These are phyloP conservation scores for Coniochaeta sp. DNA, from an alignment of 2,329 filamentous ascomycete genomes.

Conservation along the genomic window DNA sequence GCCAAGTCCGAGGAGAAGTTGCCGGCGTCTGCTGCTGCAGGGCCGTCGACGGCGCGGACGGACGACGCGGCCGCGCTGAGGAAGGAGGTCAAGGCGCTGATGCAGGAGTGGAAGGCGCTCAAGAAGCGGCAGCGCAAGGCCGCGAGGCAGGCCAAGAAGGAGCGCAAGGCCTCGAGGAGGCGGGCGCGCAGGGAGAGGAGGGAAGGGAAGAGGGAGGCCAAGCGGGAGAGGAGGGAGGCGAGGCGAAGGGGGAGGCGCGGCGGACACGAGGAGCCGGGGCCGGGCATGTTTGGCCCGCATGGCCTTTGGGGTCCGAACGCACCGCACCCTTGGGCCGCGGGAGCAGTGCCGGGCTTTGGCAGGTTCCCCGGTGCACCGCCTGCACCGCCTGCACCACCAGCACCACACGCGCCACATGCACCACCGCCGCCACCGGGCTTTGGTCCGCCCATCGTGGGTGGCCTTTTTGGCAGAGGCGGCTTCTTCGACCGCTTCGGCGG, in stretches of 20 bases:
- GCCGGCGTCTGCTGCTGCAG: neutral
- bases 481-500: constrained; percentile 5
- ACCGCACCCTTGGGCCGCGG: too few species aligned
- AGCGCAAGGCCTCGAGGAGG: constrained; percentile 23
- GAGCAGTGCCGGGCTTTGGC: too few species aligned
- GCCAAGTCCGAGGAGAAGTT: constrained; percentile 17
- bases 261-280: neutral
- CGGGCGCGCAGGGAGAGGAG: constrained; percentile 19
- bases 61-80: constrained; percentile 28
- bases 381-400: neutral
- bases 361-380: neutral
- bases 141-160: constrained; percentile 21
- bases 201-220: constrained; percentile 13
- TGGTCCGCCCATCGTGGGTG: constrained; percentile 5
- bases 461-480: constrained; percentile 1
- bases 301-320: neutral
- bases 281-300: neutral
- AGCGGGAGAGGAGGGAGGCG: constrained; percentile 5
- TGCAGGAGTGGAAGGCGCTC: constrained; percentile 33
- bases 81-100: constrained; percentile 36
- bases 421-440: neutral
- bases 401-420: neutral
- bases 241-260: neutral
- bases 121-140: constrained; percentile 27
- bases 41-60: neutral